phyloP scores from a whole-genome alignment of 306 rosid species.

The Cucurbita ficifolia region DNA sequence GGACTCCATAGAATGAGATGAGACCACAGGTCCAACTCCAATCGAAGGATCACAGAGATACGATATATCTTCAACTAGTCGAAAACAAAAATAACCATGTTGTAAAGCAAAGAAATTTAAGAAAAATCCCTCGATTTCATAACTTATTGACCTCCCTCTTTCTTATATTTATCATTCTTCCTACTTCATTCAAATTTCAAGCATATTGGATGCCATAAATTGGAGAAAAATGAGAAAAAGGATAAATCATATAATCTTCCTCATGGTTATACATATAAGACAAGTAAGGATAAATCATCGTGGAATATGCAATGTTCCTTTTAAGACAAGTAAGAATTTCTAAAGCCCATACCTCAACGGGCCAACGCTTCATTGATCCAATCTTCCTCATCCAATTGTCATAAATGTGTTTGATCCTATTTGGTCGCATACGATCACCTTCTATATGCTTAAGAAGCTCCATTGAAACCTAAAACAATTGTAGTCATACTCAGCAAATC shows the following conservation, averaged over 20 bases:
- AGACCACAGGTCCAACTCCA: background rate
- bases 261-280: background rate
- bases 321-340: background rate
- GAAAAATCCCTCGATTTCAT: background rate
- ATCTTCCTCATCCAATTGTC: constrained; percentile 54
- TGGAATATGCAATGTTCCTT: background rate
- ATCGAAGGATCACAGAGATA: background rate
- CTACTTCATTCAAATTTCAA: background rate
- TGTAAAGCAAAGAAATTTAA: background rate
- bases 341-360: constrained; percentile 33
- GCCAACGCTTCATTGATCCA: constrained; percentile 31
- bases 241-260: too few relatives aligned
- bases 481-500: background rate
- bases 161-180: background rate
- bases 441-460: constrained; percentile 39
- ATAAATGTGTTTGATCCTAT: constrained; percentile 32
- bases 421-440: constrained; percentile 7
- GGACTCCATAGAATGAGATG: background rate
- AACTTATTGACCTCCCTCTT: background rate
- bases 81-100: background rate
- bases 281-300: background rate
- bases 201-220: background rate
- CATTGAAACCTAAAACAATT: constrained; percentile 33
- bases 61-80: background rate
- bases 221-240: too few relatives aligned